phyloP scores from a whole-genome alignment of 768 basidiomycete genomes.

The Mycena olivaceomarginata region DNA sequence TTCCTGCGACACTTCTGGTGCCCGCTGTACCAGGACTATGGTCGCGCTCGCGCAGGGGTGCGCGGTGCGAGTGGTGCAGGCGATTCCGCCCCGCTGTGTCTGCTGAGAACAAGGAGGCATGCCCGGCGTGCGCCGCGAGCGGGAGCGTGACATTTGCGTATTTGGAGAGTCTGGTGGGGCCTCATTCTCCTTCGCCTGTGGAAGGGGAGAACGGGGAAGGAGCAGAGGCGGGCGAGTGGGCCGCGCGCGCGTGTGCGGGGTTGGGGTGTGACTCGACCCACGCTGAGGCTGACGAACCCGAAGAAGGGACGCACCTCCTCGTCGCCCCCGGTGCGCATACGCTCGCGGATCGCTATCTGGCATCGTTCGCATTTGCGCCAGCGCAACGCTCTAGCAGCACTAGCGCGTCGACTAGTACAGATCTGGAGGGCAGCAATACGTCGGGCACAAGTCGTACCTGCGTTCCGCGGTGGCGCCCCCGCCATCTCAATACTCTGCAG shows the following conservation, averaged over 20 bases:
- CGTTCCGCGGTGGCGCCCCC: no score
- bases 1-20: conserved; percentile 96
- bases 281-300: background rate
- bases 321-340: conserved; percentile 65
- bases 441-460: no score
- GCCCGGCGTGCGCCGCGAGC: background rate
- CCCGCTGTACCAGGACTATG: conserved; percentile 93
- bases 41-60: conserved; percentile 68
- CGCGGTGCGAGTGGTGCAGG: conserved; percentile 61
- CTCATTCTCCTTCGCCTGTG: background rate
- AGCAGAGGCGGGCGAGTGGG: no score
- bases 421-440: no score
- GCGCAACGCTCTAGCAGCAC: no score
- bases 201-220: no score
- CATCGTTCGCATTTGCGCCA: conserved; percentile 40
- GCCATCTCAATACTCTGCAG: no score
- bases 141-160: conserved; percentile 16
- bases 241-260: no score
- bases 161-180: conserved; percentile 13
- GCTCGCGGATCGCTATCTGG: conserved; percentile 38
- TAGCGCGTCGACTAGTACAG: no score
- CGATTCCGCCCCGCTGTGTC: no score
- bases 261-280: no score
- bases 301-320: conserved; percentile 37
- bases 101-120: background rate